Evolutionary conservation across 441 rosid genomes (phyloP), one percentile per base, ranked within the genome.

Genomic region (Adansonia madagascariensis): DNA sequence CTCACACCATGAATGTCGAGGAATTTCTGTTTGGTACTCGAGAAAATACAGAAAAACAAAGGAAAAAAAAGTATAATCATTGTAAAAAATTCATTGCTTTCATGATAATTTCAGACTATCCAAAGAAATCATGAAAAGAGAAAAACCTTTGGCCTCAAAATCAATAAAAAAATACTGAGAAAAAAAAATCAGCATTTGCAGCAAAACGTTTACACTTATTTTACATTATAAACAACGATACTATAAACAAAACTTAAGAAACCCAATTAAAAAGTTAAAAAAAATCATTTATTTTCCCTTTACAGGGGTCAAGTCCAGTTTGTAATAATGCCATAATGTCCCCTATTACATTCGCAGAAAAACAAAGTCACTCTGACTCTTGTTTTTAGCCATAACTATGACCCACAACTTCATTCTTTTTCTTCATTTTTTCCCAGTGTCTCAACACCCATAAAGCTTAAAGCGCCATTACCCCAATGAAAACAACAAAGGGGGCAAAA

Each of bases 321-420:
- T 14, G 31, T 15, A 70, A 70, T 49, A 67, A 20, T 46, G 39
- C 17, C 12, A 66, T 20, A 66, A 66, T 43, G 18, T 31, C 44
- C 14, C 44, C 67, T 62, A 27, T 12, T 18, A 14, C 46, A 35
- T 35, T 63, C 18, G 39, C 12, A 46, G 20, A 46, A 68, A 44
- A 46, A 66, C 27, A 44, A 44, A 31, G 39, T 31, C 39, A 31
- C 39, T 31, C 39, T 31, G 39, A 31, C 14, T 3, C 8, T 66
- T 10, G 53, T 66, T 66, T 66, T 66, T 66, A 66, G 53, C n/a
- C 71, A 66, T 44, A 46, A 69, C 59, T 2, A 49, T 69, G 73
- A 69, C 43, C 73, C 73, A 69, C 73, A 69, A 27, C 9, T 22
- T 47, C 73, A 47, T 69, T 49, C 9, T 1, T 71, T 17, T 70